phyloP scores from a whole-genome alignment of 768 basidiomycete genomes.

The Dentipellis fragilis region DNA sequence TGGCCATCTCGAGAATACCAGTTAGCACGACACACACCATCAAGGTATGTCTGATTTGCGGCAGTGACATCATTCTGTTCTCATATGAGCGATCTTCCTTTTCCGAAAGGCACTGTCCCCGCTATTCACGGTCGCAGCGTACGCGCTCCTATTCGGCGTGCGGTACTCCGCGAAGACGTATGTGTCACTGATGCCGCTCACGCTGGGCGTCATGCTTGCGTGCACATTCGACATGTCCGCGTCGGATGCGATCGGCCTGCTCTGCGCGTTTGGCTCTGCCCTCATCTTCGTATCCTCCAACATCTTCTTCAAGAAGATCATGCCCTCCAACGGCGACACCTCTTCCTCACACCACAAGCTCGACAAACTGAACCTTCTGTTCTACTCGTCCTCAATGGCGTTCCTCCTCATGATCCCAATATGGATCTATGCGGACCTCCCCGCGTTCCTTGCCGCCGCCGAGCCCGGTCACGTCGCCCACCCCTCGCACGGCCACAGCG shows the following conservation, averaged over 20 bases:
- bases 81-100: not conserved
- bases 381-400: conserved; percentile 91
- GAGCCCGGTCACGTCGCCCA: conserved; percentile 34
- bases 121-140: conserved; percentile 92
- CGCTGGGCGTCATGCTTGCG: conserved; percentile 94
- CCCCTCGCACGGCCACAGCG: conserved; percentile 33
- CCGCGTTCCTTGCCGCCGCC: conserved; percentile 43
- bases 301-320: conserved; percentile 98
- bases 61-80: not conserved
- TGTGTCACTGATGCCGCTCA: conserved; percentile 87
- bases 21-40: conserved; percentile 99
- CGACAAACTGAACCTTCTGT: conserved; percentile 92
- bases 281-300: conserved; percentile 96
- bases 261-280: conserved; percentile 95
- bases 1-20: conserved; percentile 92
- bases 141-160: conserved; percentile 87
- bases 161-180: conserved; percentile 90
- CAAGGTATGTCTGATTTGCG: conserved; percentile 54
- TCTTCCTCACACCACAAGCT: conserved; percentile 55
- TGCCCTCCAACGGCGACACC: conserved; percentile 50
- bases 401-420: conserved; percentile 95
- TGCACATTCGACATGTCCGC: conserved; percentile 88
- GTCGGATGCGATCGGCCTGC: conserved; percentile 77
- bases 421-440: conserved; percentile 86
- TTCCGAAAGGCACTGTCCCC: conserved; percentile 79